Percentiles rank a stretch among this genome's conserved stretches.
Conservation (phyloP, 257 asterid species). For the Solanum piurae region DNA sequence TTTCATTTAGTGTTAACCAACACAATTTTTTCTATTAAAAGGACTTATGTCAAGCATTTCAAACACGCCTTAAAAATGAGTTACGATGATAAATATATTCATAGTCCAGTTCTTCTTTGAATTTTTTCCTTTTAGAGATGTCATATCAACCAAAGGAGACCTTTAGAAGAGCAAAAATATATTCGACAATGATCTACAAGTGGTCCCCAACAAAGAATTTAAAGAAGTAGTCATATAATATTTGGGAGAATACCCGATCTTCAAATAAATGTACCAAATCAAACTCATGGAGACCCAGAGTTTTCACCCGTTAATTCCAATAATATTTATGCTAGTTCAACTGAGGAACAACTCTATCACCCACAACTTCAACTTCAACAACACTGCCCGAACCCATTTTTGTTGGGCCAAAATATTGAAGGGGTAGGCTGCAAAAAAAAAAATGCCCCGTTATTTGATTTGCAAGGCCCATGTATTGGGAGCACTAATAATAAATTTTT, state of each 20-base stretch:
- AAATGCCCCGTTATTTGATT: background rate
- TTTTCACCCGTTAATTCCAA: no score
- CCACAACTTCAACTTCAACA: background rate
- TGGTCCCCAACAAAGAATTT: background rate
- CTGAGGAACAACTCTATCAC: background rate
- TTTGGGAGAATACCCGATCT: background rate
- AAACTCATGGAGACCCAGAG: background rate
- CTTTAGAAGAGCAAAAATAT: background rate
- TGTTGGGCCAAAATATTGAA: background rate
- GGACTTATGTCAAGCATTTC: background rate
- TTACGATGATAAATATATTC: no score
- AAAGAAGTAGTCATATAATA: background rate
- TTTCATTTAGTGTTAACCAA: background rate
- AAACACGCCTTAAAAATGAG: background rate
- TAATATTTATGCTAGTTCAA: background rate
- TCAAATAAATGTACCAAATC: background rate
- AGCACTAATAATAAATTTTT: background rate
- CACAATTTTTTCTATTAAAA: background rate
- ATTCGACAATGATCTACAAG: background rate
- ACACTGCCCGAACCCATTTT: background rate
- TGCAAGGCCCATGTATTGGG: background rate
- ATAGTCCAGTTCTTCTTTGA: background rate
- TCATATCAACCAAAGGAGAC: background rate
- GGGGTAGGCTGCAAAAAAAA: background rate
- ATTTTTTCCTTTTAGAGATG: background rate